Evolutionary conservation across 495 filamentous ascomycete genomes (phyloP).

Genomic region (Neurospora sp.): DNA sequence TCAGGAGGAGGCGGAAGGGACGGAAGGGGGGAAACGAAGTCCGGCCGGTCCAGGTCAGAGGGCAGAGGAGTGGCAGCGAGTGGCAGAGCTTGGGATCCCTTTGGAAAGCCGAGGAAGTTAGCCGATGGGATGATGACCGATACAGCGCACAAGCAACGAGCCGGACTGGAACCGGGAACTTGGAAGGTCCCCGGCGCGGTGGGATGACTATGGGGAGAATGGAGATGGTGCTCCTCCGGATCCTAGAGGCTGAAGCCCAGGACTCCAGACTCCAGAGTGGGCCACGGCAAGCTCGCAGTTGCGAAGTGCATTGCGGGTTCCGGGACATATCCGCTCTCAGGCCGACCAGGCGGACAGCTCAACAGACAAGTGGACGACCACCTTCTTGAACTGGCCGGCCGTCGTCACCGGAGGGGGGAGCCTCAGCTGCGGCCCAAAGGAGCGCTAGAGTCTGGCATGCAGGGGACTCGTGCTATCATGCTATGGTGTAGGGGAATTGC

Average conservation of each 20-base stretch:
- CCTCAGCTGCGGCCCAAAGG: neutral
- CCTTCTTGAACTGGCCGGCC: neutral
- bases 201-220: neutral
- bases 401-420: neutral
- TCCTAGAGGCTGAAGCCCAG: neutral
- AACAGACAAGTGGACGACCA: neutral
- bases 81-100: neutral
- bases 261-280: neutral
- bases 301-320: neutral
- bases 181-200: neutral
- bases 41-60: neutral
- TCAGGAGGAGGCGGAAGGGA: neutral
- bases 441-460: neutral
- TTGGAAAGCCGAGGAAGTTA: conserved; percentile 3
- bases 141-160: neutral
- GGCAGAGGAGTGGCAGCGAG: neutral
- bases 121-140: neutral
- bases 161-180: neutral
- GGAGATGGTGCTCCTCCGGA: neutral
- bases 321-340: neutral
- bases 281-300: neutral
- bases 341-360: neutral
- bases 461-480: neutral
- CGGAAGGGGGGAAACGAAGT: neutral
- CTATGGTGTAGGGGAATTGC: neutral